phyloP scores from a whole-genome alignment of 352 stramenopile species.

The Saprolegnia parasitica region DNA sequence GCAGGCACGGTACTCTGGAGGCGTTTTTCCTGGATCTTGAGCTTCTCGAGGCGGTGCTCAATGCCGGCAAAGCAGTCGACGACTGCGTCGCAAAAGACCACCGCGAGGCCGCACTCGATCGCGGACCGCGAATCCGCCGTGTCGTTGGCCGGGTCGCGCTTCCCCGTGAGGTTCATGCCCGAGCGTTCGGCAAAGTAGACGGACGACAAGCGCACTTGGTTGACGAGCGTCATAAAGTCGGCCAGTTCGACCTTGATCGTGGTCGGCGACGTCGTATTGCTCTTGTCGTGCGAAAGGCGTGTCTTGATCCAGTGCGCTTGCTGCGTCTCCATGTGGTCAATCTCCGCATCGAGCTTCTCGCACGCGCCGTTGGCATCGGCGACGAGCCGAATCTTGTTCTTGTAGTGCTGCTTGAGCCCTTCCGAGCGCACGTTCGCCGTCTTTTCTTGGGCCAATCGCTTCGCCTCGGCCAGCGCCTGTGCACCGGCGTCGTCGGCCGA shows the following conservation, averaged over 20 bases:
- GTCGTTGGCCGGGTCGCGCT: slow-evolving; percentile 64
- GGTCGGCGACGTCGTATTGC: slow-evolving; percentile 50
- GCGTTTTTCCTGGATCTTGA: slow-evolving; percentile 55
- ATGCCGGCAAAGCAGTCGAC: slow-evolving; percentile 74
- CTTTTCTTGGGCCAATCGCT: slow-evolving; percentile 61
- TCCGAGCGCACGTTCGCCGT: slow-evolving; percentile 57
- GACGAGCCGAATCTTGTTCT: slow-evolving; percentile 75
- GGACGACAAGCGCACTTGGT: slow-evolving; percentile 68
- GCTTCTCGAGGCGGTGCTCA: slow-evolving; percentile 72
- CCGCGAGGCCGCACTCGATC: slow-evolving; percentile 61
- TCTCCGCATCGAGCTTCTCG: slow-evolving; percentile 61
- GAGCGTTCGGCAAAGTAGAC: slow-evolving; percentile 81
- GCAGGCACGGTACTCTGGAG: slow-evolving; percentile 59
- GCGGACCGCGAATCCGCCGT: slow-evolving; percentile 63
- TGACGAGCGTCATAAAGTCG: slow-evolving; percentile 75
- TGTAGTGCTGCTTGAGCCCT: slow-evolving; percentile 84
- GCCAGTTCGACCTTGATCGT: slow-evolving; percentile 83
- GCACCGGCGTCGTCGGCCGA: slow-evolving; percentile 65
- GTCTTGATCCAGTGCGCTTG: slow-evolving; percentile 76
- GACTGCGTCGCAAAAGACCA: slow-evolving; percentile 61
- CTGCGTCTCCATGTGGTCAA: slow-evolving; percentile 65
- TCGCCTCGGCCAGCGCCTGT: slow-evolving; percentile 58
- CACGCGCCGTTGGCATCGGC: slow-evolving; percentile 79
- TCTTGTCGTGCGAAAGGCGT: slow-evolving; percentile 36
- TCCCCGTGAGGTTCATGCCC: slow-evolving; percentile 82